Conservation (phyloP, 805 yeast species). For the Nematodospora valgi region DNA sequence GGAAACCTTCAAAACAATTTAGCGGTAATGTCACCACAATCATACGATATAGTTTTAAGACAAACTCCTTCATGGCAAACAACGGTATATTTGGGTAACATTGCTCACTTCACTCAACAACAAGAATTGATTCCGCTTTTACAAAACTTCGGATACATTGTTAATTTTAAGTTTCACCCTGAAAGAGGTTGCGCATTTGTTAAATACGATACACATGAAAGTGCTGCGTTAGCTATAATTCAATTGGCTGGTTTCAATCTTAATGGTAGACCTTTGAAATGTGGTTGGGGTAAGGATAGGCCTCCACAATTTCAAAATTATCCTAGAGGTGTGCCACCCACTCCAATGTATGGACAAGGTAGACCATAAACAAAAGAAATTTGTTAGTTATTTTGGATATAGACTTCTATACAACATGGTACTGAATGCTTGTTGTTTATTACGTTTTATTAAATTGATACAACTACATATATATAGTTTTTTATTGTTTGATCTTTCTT, state of each 20-base stretch:
- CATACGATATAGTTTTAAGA: constrained; percentile 67
- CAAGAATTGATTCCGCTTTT: constrained; percentile 68
- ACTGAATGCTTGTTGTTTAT: no score
- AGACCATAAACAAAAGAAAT: constrained; percentile 17
- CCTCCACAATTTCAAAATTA: constrained; percentile 30
- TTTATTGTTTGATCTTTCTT: no score
- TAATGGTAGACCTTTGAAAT: constrained; percentile 74
- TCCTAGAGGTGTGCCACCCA: constrained; percentile 21
- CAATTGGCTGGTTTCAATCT: constrained; percentile 68
- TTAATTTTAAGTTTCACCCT: constrained; percentile 74
- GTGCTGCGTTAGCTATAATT: constrained; percentile 84
- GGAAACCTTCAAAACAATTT: constrained; percentile 8
- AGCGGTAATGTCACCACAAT: constrained; percentile 47
- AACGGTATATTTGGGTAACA: constrained; percentile 83
- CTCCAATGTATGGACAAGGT: constrained; percentile 27
- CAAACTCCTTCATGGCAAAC: constrained; percentile 83
- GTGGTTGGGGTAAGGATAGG: constrained; percentile 82
- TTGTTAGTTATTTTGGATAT: not conserved
- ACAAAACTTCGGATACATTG: constrained; percentile 78
- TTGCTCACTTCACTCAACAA: constrained; percentile 73
- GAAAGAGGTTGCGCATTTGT: constrained; percentile 89
- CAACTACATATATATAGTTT: no score
- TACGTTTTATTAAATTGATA: no score
- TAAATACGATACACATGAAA: constrained; percentile 79
- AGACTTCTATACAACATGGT: not conserved